phyloP scores from a whole-genome alignment of 2,329 filamentous ascomycete genomes.

The Curvularia lunata region DNA sequence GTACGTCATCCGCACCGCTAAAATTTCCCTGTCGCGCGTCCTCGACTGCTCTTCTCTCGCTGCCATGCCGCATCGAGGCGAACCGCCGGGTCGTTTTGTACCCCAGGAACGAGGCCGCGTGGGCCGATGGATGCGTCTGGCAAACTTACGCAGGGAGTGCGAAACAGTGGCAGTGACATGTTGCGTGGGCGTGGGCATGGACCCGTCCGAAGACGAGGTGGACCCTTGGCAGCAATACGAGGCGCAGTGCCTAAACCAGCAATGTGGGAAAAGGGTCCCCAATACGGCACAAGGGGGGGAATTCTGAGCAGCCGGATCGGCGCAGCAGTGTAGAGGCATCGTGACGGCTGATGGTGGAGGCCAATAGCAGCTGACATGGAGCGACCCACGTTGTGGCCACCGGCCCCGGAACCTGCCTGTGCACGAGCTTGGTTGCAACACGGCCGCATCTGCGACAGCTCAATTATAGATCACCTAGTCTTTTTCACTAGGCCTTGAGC shows the following conservation, averaged over 20 bases:
- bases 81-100: background rate
- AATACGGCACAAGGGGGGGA: conserved; percentile 4
- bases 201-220: conserved; percentile 13
- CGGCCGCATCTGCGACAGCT: conserved; percentile 35
- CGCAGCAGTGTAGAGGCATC: conserved; percentile 7
- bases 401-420: conserved; percentile 18
- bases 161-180: conserved; percentile 8
- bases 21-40: background rate
- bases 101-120: background rate
- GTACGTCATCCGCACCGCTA: conserved; percentile 18
- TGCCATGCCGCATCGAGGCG: background rate
- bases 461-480: conserved; percentile 36
- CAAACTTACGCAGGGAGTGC: background rate
- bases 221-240: conserved; percentile 19
- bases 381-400: conserved; percentile 28
- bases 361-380: conserved; percentile 14
- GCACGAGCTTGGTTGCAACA: conserved; percentile 29
- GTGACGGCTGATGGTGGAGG: conserved; percentile 3
- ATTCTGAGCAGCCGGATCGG: conserved; percentile 5
- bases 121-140: background rate
- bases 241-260: conserved; percentile 22
- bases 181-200: conserved; percentile 18
- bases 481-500: conserved; percentile 22
- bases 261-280: conserved; percentile 7
- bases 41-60: no score